Evolutionary conservation across 2,329 filamentous ascomycete species (phyloP).

Genomic region (Aspergillus tamarii): DNA sequence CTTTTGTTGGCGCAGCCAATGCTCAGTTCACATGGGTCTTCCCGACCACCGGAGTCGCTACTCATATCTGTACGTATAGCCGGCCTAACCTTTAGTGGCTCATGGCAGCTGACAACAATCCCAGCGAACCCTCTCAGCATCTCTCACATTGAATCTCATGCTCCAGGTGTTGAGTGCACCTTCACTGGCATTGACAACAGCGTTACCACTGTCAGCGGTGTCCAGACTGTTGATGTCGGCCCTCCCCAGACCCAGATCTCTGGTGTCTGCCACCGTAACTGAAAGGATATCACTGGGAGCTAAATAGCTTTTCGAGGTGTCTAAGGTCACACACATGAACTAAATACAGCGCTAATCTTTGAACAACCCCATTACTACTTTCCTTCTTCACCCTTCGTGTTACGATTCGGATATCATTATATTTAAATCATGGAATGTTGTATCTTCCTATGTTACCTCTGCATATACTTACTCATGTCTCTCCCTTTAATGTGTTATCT

Average conservation of each 20-base stretch:
- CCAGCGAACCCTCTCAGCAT: constrained; percentile 26
- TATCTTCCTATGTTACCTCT: background rate
- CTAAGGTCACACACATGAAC: background rate
- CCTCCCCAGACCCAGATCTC: constrained; percentile 28
- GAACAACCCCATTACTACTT: too few relatives aligned
- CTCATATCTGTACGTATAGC: constrained; percentile 19
- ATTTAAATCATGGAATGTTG: background rate
- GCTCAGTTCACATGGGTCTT: constrained; percentile 24
- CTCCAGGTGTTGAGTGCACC: constrained; percentile 18
- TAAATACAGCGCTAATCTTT: background rate
- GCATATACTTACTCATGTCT: background rate
- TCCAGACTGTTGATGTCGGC: constrained; percentile 23
- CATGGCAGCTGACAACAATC: background rate
- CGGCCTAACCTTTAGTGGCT: too few relatives aligned
- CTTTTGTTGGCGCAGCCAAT: constrained; percentile 26
- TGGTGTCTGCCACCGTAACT: constrained; percentile 17
- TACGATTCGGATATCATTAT: background rate
- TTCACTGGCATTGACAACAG: constrained; percentile 25
- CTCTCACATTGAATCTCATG: constrained; percentile 21
- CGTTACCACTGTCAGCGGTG: constrained; percentile 22
- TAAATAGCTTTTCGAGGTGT: background rate
- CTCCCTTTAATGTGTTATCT: background rate
- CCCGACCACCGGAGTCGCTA: constrained; percentile 18
- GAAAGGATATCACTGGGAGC: background rate
- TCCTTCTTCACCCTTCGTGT: background rate